Conservation (phyloP, 306 rosid genomes). For the Fagus sylvatica region DNA sequence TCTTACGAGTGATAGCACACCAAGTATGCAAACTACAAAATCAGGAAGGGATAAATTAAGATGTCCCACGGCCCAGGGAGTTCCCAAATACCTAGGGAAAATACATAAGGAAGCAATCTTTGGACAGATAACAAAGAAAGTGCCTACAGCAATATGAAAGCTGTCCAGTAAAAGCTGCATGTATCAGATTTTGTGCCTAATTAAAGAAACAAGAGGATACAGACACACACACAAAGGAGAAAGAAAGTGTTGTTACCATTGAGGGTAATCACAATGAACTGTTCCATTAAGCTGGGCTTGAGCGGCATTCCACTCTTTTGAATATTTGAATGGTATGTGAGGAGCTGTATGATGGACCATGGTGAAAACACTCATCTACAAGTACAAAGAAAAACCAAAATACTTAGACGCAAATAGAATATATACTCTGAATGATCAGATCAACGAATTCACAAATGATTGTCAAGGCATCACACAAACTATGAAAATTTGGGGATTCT, state of each 20-base stretch:
- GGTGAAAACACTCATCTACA: slow-evolving; percentile 95
- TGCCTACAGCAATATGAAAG: slow-evolving; percentile 14
- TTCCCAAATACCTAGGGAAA: slow-evolving; percentile 3
- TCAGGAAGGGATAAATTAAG: not conserved
- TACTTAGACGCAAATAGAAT: slow-evolving; percentile 24
- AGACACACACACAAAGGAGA: slow-evolving; percentile 19
- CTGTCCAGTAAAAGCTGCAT: not conserved
- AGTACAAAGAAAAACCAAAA: slow-evolving; percentile 17
- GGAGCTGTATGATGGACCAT: slow-evolving; percentile 99
- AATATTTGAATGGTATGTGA: slow-evolving; percentile 84
- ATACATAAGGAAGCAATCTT: not conserved
- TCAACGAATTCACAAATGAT: slow-evolving; percentile 11
- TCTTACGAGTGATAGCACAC: slow-evolving; percentile 1
- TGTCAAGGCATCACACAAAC: not conserved
- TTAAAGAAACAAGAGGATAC: slow-evolving; percentile 14
- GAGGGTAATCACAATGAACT: slow-evolving; percentile 92
- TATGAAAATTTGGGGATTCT: not conserved
- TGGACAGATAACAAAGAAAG: slow-evolving; percentile 5
- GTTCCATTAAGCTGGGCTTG: slow-evolving; percentile 97
- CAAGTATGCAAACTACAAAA: slow-evolving; percentile 9
- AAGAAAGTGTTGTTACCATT: slow-evolving; percentile 56
- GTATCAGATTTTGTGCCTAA: slow-evolving; percentile 14
- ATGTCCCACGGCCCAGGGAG: not conserved
- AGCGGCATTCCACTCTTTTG: slow-evolving; percentile 94
- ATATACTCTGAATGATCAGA: not conserved